A percentile compares a stretch with the other conserved stretches of the same genome.
Evolutionary conservation across 331 rosid species (phyloP).

Genomic region (Spiraea crenata): DNA sequence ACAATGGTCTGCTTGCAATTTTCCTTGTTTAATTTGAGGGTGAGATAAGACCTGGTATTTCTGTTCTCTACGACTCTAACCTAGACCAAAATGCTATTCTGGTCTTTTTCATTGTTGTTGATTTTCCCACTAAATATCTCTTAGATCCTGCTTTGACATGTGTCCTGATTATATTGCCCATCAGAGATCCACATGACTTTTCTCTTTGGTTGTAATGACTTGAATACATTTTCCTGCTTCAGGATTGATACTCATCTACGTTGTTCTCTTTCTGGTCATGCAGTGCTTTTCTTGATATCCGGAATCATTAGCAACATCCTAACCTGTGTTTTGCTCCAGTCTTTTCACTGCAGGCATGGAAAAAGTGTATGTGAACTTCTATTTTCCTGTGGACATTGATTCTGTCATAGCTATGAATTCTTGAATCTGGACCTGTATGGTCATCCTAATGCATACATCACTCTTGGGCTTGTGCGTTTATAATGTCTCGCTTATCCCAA

Average conservation of each 20-base stretch:
- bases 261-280: slow-evolving; percentile 1
- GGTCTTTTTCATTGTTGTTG: neutral
- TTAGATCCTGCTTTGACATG: neutral
- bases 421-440: neutral
- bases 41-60: neutral
- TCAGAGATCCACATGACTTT: neutral
- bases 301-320: slow-evolving; percentile 24
- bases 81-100: neutral
- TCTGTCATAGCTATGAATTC: neutral
- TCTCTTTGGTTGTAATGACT: neutral
- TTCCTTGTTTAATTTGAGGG: neutral
- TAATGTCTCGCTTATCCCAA: neutral
- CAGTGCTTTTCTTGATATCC: neutral
- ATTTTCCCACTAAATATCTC: neutral
- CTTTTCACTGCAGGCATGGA: slow-evolving; percentile 71
- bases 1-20: neutral
- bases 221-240: neutral
- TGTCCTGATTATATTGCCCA: neutral
- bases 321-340: slow-evolving; percentile 38
- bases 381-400: neutral
- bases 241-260: neutral
- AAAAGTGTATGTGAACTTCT: slow-evolving; percentile 53
- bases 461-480: neutral
- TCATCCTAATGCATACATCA: neutral
- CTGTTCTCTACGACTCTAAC: neutral